These are phyloP conservation scores for Hypoxylon trugodes DNA, from an alignment of 495 filamentous ascomycete genomes.

Conservation along the genomic window DNA sequence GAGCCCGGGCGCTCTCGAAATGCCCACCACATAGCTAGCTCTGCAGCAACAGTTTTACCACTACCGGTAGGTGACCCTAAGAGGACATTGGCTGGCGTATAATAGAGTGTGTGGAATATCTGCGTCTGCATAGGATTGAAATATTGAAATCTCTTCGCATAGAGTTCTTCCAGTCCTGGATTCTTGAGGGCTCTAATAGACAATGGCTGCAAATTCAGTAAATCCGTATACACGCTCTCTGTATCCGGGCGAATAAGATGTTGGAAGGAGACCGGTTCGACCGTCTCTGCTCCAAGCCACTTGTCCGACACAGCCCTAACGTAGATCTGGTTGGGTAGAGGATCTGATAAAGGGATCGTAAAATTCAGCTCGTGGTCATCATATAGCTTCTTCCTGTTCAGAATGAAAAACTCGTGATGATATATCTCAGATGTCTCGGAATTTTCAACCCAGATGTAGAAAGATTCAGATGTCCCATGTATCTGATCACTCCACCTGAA, in stretches of 20 bases:
- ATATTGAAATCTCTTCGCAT: conserved; percentile 85
- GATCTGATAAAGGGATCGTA: conserved; percentile 93
- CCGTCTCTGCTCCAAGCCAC: conserved; percentile 97
- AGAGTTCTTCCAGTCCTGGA: conserved; percentile 84
- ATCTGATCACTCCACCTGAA: conserved; percentile 97
- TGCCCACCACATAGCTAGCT: conserved; percentile 99
- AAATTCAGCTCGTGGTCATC: conserved; percentile 98
- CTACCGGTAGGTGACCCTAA: conserved; percentile 97
- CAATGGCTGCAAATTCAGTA: conserved; percentile 90
- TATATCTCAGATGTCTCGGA: conserved; percentile 98
- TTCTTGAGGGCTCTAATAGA: conserved; percentile 90
- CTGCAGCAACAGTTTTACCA: conserved; percentile 95
- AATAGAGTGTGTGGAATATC: conserved; percentile 94
- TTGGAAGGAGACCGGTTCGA: conserved; percentile 94
- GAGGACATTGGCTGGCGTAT: conserved; percentile 88
- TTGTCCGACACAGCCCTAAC: conserved; percentile 92
- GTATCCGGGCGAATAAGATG: conserved; percentile 97
- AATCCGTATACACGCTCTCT: conserved; percentile 94
- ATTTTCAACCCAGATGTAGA: conserved; percentile 99
- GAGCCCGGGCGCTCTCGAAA: conserved; percentile 95
- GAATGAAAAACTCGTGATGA: conserved; percentile 95
- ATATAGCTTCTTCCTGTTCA: conserved; percentile 85
- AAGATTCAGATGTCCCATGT: conserved; percentile 92
- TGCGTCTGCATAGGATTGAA: conserved; percentile 99
- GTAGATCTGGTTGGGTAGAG: conserved; percentile 93